Percentiles rank a stretch among this genome's conserved stretches.
Evolutionary conservation across 2,329 filamentous ascomycete species (phyloP).

Genomic region (Cercospora janseana): DNA sequence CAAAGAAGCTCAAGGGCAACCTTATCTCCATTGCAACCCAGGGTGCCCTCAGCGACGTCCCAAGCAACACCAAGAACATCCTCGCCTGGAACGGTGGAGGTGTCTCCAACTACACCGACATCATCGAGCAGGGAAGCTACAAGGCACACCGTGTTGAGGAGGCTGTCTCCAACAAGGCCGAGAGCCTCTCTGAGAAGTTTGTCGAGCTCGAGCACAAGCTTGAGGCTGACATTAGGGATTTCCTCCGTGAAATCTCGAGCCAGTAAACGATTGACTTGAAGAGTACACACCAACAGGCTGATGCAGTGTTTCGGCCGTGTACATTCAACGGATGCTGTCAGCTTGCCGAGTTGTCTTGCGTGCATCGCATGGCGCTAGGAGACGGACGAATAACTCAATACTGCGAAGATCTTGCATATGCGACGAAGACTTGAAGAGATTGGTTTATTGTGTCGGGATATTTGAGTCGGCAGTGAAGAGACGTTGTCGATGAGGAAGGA

Average conservation of each 20-base stretch:
- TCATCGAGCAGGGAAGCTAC: conserved; percentile 41
- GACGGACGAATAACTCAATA: neutral
- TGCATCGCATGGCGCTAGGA: neutral
- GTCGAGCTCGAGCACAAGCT: conserved; percentile 31
- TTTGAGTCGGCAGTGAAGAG: neutral
- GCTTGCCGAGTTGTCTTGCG: neutral
- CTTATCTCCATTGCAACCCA: conserved; percentile 80
- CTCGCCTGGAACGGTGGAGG: conserved; percentile 99
- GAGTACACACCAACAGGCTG: neutral
- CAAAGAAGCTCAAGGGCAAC: conserved; percentile 88
- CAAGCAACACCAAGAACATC: conserved; percentile 83
- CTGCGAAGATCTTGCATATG: conserved; percentile 8
- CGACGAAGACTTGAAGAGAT: conserved; percentile 2
- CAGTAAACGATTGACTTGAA: conserved; percentile 16
- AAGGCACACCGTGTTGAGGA: conserved; percentile 31
- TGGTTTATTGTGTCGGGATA: conserved; percentile 4
- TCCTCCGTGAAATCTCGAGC: conserved; percentile 42
- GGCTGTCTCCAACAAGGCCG: conserved; percentile 25
- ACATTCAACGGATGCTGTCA: conserved; percentile 1
- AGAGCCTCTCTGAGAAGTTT: conserved; percentile 50
- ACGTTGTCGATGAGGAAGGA: too few relatives aligned
- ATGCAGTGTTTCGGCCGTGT: neutral
- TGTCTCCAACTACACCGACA: conserved; percentile 74
- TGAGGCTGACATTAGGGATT: conserved; percentile 47
- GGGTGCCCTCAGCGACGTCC: conserved; percentile 76